A percentile compares a stretch with the other conserved stretches of the same genome.
phyloP scores from a whole-genome alignment of 805 yeast species.

The Barnettozyma californica region DNA sequence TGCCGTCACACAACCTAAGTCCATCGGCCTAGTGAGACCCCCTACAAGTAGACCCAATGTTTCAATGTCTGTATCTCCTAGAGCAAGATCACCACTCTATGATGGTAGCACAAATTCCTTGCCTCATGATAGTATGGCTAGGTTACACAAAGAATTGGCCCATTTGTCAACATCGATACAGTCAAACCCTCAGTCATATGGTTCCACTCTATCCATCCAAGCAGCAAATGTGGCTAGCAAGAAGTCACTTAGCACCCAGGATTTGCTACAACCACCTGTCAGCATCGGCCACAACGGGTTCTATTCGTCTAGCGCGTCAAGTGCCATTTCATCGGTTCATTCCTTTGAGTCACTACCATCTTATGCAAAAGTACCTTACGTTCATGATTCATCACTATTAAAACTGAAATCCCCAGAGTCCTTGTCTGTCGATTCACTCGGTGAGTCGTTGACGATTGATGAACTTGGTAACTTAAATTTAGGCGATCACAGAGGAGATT shows the following conservation, averaged over 20 bases:
- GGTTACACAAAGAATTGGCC: neutral
- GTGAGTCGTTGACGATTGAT: neutral
- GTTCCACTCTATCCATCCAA: slow-evolving; percentile 1
- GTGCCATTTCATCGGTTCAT: slow-evolving; percentile 16
- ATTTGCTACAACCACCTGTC: slow-evolving; percentile 5
- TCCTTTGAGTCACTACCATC: slow-evolving; percentile 18
- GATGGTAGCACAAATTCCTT: neutral
- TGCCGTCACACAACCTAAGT: neutral
- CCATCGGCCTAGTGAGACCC: neutral
- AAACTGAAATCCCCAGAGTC: neutral
- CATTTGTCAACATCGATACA: neutral
- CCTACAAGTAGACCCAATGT: neutral
- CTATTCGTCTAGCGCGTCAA: slow-evolving; percentile 9
- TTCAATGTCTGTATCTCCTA: neutral
- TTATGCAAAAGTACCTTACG: slow-evolving; percentile 10
- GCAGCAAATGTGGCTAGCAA: slow-evolving; percentile 8
- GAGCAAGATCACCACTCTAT: neutral
- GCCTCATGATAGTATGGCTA: neutral
- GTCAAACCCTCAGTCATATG: neutral
- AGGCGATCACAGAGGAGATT: neutral
- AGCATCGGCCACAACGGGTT: slow-evolving; percentile 9
- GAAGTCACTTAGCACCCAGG: neutral
- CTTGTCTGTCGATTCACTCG: neutral
- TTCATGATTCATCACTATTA: slow-evolving; percentile 4
- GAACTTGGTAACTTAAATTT: neutral